Base-by-base conservation (phyloP, 2,329 filamentous ascomycete genomes). In the Ophiobolus disseminans region DNA sequence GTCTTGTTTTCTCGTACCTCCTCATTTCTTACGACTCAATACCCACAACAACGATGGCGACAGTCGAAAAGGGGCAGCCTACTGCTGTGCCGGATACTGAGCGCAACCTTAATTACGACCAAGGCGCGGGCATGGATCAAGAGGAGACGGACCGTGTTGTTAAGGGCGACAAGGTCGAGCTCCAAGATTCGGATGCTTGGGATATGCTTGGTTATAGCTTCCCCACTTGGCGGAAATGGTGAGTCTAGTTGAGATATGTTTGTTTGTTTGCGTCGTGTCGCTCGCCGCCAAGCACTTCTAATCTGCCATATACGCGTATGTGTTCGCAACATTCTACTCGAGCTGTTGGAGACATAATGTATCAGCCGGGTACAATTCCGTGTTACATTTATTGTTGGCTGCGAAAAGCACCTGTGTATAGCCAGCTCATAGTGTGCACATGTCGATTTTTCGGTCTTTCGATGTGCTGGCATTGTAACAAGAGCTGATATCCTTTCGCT, bases 141-240 rank as follows among this genome's bases (percentile, higher is more conserved):
- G 50, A 60, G 28, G 53, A 61, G 23, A 57, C 53, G n/a, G 52
- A 63, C 23, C 57, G 60, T 20, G 53, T 64, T 23, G 44, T 65
- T 40, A 53, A 59, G 30, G 61, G 62, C 16, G 63, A 67, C 32
- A 70, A 68, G 42, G 39, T 63, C 20, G 69, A 49, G 40, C 65
- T 78, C 36, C 69, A 66, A n/a, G 75, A 78, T 47, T 56, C 47
- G 7, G 72, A 76, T 31, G 67, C 70, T 52, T 74, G 75, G 43
- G 66, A 76, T 13, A 62, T 69, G 19, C 75, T 81, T 19, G 80
- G 75, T 9, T 78, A 75, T 58, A 65, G 62, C 25, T 82, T 76
- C 57, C 63, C 78, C 0, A 66, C 63, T 4, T 70, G 66, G 70
- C 80, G 78, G 58, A 83, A 82, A 63, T 68, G 63, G 56, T 58